Evolutionary conservation across 1,284 basidiomycete species (phyloP).

Genomic region (Rhodotorula sp.): DNA sequence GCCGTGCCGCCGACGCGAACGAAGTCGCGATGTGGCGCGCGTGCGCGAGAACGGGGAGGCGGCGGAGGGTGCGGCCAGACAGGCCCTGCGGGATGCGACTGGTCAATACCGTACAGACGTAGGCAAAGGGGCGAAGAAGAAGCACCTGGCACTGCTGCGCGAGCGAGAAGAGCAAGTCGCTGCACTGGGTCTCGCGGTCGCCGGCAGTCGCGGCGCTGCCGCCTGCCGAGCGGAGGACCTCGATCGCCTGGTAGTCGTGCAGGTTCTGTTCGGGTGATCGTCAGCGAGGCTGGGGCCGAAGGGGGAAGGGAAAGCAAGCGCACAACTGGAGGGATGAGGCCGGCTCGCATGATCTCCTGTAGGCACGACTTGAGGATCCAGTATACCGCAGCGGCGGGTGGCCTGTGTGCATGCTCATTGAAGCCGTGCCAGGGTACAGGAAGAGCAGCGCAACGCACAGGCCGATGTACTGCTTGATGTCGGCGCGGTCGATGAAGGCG

Average conservation of each 20-base stretch:
- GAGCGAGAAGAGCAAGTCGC: slow-evolving; percentile 64
- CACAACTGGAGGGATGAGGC: slow-evolving; percentile 59
- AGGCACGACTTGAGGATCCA: slow-evolving; percentile 87
- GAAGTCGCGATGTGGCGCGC: slow-evolving; percentile 65
- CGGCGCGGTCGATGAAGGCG: slow-evolving; percentile 94
- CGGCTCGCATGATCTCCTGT: slow-evolving; percentile 71
- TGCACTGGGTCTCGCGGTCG: slow-evolving; percentile 50
- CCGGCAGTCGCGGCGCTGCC: neutral
- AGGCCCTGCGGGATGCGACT: slow-evolving; percentile 59
- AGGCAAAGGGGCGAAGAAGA: neutral
- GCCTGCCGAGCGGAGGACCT: slow-evolving; percentile 28
- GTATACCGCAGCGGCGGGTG: slow-evolving; percentile 72
- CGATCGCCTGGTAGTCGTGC: slow-evolving; percentile 41
- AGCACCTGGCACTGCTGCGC: slow-evolving; percentile 72
- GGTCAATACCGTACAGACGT: neutral
- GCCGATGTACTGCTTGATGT: slow-evolving; percentile 80
- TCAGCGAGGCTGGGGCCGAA: too few relatives aligned
- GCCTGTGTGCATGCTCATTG: too few relatives aligned
- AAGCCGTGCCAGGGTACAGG: too few relatives aligned
- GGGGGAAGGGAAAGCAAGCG: slow-evolving; percentile 6
- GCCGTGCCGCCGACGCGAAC: slow-evolving; percentile 60
- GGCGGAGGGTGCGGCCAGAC: slow-evolving; percentile 84
- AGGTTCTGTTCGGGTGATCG: slow-evolving; percentile 56
- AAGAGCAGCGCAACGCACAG: slow-evolving; percentile 13
- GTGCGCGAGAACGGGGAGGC: slow-evolving; percentile 87